phyloP scores from a whole-genome alignment of 2,329 filamentous ascomycete species.

The Pezicula carpinea region DNA sequence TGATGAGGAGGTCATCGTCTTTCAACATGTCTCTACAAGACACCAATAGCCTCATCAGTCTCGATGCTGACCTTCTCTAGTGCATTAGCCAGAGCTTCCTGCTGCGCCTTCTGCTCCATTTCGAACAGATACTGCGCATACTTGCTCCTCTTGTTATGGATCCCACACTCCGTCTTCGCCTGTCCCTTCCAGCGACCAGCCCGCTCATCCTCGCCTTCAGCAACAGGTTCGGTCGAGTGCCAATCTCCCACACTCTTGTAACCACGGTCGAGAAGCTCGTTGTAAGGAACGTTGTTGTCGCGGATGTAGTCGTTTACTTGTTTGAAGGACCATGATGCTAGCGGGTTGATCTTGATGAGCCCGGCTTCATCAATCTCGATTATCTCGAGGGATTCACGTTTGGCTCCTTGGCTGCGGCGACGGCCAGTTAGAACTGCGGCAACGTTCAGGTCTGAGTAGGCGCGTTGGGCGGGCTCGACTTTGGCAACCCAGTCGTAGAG shows the following conservation, averaged over 20 bases:
- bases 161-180: conserved; percentile 94
- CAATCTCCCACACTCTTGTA: conserved; percentile 99
- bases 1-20: too few relatives aligned
- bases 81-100: conserved; percentile 21
- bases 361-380: conserved; percentile 86
- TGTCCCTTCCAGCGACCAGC: conserved; percentile 96
- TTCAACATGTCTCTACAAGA: too few relatives aligned
- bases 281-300: conserved; percentile 87
- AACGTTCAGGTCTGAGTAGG: conserved; percentile 82
- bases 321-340: conserved; percentile 89
- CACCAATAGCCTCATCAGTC: too few relatives aligned
- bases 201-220: conserved; percentile 89
- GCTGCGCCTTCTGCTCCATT: conserved; percentile 27
- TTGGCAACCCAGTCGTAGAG: conserved; percentile 97
- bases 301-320: conserved; percentile 87
- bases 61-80: conserved; percentile 17
- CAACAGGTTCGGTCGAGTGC: conserved; percentile 91
- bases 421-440: conserved; percentile 90
- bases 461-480: conserved; percentile 90
- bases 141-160: conserved; percentile 94
- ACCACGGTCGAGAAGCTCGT: conserved; percentile 82
- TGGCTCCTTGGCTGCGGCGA: conserved; percentile 85
- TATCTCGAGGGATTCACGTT: conserved; percentile 84
- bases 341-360: conserved; percentile 94
- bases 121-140: conserved; percentile 68